Conservation (phyloP, 2,329 filamentous ascomycete genomes). For the Cylindrodendrum hubeiense region DNA sequence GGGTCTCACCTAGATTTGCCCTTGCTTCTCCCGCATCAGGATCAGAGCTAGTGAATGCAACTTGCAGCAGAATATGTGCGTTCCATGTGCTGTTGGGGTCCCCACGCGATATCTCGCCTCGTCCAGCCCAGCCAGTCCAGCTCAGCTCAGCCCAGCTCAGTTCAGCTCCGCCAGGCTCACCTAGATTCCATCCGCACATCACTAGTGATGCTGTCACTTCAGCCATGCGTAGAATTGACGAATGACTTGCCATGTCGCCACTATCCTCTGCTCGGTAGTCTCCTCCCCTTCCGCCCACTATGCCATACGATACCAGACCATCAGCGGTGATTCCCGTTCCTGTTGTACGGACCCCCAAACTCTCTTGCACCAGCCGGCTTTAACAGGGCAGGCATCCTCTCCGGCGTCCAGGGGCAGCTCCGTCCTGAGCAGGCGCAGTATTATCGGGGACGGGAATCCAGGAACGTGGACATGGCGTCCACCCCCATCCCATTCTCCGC, state of each 20-base stretch:
- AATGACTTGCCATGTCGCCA: conserved; percentile 21
- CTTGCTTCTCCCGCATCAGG: background rate
- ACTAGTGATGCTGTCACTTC: background rate
- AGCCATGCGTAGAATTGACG: background rate
- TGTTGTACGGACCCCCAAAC: background rate
- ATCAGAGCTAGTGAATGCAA: background rate
- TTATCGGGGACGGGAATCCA: conserved; percentile 23
- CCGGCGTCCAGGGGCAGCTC: background rate
- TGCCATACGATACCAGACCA: background rate
- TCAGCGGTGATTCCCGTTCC: background rate
- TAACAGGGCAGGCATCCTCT: background rate
- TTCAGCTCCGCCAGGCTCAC: background rate
- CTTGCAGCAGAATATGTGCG: conserved; percentile 5
- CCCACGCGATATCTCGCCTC: conserved; percentile 10
- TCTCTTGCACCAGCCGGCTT: conserved; percentile 1
- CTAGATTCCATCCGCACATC: background rate
- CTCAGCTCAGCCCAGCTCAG: background rate
- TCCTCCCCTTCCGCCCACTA: background rate
- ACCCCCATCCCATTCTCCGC: conserved; percentile 33
- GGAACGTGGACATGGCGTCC: conserved; percentile 33
- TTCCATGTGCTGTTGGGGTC: background rate
- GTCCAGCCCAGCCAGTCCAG: background rate
- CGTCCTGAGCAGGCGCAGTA: conserved; percentile 4
- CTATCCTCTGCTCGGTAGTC: background rate
- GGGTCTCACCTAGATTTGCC: conserved; percentile 3